Evolutionary conservation across 163 green algal genomes (phyloP).

Genomic region (Scenedesmus sp.): DNA sequence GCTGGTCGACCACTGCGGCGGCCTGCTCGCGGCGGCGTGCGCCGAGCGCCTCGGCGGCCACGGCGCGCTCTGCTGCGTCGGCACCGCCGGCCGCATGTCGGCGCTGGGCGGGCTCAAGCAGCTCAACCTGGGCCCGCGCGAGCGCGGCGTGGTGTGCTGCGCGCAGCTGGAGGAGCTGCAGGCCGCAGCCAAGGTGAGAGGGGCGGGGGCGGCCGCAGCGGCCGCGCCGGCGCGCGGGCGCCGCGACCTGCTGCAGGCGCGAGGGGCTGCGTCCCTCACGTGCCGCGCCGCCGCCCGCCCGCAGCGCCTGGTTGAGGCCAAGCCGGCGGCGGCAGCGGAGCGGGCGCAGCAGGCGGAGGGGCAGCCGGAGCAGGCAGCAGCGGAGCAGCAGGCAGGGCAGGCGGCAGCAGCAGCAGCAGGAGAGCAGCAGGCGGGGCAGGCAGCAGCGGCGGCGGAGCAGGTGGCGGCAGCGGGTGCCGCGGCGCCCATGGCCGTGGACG

Average conservation of each 20-base stretch:
- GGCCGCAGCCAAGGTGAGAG: conserved; percentile 22
- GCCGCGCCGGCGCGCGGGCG: neutral
- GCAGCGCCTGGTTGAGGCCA: too few species aligned
- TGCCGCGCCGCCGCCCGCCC: too few species aligned
- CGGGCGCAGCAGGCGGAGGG: neutral
- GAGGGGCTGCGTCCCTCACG: too few species aligned
- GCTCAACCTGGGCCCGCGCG: conserved; percentile 49
- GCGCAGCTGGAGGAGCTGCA: conserved; percentile 8
- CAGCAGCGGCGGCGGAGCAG: conserved; percentile 19
- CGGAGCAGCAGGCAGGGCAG: neutral
- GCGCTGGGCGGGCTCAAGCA: conserved; percentile 28
- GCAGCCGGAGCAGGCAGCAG: neutral
- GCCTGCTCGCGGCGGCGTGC: conserved; percentile 75
- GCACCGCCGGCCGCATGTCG: conserved; percentile 49
- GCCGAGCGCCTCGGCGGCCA: conserved; percentile 78
- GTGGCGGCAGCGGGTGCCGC: neutral
- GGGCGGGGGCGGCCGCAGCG: neutral
- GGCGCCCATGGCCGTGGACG: neutral
- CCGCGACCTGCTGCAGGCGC: neutral
- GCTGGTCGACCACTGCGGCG: conserved; percentile 77
- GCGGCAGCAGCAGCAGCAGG: conserved; percentile 7
- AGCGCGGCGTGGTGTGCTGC: conserved; percentile 47
- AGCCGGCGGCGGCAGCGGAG: neutral
- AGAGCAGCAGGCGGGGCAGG: conserved; percentile 8
- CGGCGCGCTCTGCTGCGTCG: conserved; percentile 61